Conservation (phyloP, 352 stramenopile genomes). For the Pythium coloratum region DNA sequence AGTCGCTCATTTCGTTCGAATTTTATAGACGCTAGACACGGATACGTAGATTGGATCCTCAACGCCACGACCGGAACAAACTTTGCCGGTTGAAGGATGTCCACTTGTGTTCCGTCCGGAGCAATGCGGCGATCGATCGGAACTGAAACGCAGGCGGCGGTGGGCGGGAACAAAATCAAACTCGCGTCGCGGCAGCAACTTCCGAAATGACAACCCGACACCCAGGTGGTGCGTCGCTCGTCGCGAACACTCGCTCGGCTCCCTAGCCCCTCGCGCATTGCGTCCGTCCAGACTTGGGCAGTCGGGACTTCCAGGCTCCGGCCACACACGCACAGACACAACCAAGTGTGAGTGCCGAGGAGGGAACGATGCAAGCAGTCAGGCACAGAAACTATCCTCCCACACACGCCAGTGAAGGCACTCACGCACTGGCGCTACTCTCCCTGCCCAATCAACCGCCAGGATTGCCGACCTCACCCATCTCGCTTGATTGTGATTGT, state of each 20-base stretch:
- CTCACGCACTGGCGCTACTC: conserved; percentile 23
- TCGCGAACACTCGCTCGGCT: conserved; percentile 15
- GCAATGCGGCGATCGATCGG: conserved; percentile 14
- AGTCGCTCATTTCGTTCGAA: conserved; percentile 19
- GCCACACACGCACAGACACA: not conserved
- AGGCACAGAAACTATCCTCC: not conserved
- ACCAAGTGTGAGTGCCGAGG: not conserved
- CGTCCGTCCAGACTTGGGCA: conserved; percentile 3
- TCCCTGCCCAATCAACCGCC: conserved; percentile 15
- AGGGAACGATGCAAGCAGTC: conserved; percentile 20
- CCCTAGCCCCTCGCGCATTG: conserved; percentile 9
- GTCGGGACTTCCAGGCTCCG: not conserved
- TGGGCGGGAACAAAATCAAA: conserved; percentile 7
- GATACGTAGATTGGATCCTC: conserved; percentile 10
- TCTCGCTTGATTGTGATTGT: conserved; percentile 27
- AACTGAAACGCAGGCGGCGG: conserved; percentile 3
- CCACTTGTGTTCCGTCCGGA: conserved; percentile 7
- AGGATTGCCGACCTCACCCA: conserved; percentile 1
- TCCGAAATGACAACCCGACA: conserved; percentile 31
- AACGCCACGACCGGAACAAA: conserved; percentile 19
- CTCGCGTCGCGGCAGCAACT: conserved; percentile 17
- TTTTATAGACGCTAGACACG: conserved; percentile 3
- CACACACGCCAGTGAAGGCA: conserved; percentile 11
- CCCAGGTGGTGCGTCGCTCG: conserved; percentile 22
- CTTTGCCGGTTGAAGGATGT: not conserved